Percentiles rank a stretch among this genome's conserved stretches.
Evolutionary conservation across 2,329 filamentous ascomycete genomes (phyloP).

Genomic region (Nemania sp.): DNA sequence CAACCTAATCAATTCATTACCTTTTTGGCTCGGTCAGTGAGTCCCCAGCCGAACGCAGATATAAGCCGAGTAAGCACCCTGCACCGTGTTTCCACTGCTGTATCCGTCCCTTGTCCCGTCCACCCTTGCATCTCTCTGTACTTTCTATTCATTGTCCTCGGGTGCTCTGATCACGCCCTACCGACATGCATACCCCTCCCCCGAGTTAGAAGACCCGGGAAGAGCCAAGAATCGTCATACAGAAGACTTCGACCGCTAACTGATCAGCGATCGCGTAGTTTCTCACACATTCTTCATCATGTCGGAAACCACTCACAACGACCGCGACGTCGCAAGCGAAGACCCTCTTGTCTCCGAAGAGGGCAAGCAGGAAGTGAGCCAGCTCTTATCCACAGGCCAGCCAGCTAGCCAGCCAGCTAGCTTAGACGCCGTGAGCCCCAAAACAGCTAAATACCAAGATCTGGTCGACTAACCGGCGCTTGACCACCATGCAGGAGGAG

Average conservation of each 20-base stretch:
- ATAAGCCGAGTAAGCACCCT: too few relatives aligned
- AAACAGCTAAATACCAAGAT: slow-evolving; percentile 22
- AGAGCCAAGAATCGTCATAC: too few relatives aligned
- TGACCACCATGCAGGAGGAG: slow-evolving; percentile 60
- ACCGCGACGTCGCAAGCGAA: slow-evolving; percentile 35
- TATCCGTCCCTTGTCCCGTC: neutral
- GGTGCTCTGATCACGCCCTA: neutral
- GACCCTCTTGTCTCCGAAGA: slow-evolving; percentile 46
- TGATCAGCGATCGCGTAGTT: neutral
- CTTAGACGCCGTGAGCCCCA: slow-evolving; percentile 10
- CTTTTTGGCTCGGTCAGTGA: too few relatives aligned
- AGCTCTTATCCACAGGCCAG: slow-evolving; percentile 22
- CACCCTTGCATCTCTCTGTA: neutral
- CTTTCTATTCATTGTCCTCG: neutral
- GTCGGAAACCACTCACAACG: slow-evolving; percentile 35
- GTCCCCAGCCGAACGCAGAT: too few relatives aligned
- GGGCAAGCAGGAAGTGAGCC: slow-evolving; percentile 52
- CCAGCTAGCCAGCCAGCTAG: slow-evolving; percentile 21
- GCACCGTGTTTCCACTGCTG: neutral
- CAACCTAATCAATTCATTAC: too few relatives aligned
- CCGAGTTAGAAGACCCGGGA: too few relatives aligned
- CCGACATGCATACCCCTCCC: neutral
- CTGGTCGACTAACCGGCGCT: slow-evolving; percentile 30
- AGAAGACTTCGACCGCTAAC: slow-evolving; percentile 10
- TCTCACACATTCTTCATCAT: slow-evolving; percentile 22